Percentiles rank a stretch among this genome's conserved stretches.
phyloP scores from a whole-genome alignment of 2,329 filamentous ascomycete genomes.

The Sarocladiaceae sp. region DNA sequence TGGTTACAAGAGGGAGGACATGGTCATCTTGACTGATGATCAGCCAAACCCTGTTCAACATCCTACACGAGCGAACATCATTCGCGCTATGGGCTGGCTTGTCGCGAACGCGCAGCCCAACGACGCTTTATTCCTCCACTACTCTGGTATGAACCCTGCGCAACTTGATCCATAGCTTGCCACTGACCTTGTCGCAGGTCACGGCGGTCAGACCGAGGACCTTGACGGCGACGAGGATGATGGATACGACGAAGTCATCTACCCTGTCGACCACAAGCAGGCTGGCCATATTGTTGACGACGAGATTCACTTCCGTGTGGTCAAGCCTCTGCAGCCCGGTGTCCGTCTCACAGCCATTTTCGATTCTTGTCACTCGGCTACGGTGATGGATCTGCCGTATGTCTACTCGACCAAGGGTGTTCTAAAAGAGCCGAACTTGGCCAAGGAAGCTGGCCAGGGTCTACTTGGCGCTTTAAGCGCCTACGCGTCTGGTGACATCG shows the following conservation, averaged over 20 bases:
- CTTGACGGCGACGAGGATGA: slow-evolving; percentile 71
- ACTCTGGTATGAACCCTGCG: slow-evolving; percentile 49
- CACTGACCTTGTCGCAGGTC: slow-evolving; percentile 40
- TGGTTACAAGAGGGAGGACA: slow-evolving; percentile 69
- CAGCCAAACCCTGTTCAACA: slow-evolving; percentile 62
- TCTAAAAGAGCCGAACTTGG: slow-evolving; percentile 74
- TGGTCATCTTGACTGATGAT: slow-evolving; percentile 74
- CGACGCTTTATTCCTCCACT: slow-evolving; percentile 72
- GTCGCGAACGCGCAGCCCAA: slow-evolving; percentile 65
- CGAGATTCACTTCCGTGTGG: slow-evolving; percentile 72
- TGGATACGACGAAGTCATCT: slow-evolving; percentile 72
- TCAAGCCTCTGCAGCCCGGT: slow-evolving; percentile 69
- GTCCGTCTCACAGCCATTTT: slow-evolving; percentile 81
- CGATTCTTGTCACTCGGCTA: slow-evolving; percentile 75
- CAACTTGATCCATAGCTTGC: neutral
- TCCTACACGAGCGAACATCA: slow-evolving; percentile 70
- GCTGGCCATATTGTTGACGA: slow-evolving; percentile 73
- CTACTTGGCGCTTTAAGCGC: slow-evolving; percentile 66
- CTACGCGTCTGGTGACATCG: slow-evolving; percentile 78
- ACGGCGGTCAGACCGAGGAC: slow-evolving; percentile 70
- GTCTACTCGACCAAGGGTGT: slow-evolving; percentile 75
- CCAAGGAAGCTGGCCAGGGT: slow-evolving; percentile 71
- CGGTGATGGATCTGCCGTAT: slow-evolving; percentile 70
- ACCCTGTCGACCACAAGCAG: slow-evolving; percentile 64
- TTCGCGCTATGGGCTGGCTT: slow-evolving; percentile 70